Evolutionary conservation across 495 filamentous ascomycete species (phyloP), one percentile per base, ranked within the genome.

Genomic region (Hypoxylon fuscum): DNA sequence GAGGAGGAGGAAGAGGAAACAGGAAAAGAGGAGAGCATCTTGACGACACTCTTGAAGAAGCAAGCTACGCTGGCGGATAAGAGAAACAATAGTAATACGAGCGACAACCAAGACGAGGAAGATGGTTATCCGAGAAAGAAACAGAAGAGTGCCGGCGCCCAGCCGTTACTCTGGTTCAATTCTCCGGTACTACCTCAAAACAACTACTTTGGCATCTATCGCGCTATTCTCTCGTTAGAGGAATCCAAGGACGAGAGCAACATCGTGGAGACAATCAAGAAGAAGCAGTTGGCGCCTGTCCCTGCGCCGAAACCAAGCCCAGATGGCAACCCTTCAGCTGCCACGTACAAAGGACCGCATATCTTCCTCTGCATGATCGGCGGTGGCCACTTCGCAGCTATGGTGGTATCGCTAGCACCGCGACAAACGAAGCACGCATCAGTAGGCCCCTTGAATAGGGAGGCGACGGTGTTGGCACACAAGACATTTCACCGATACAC

Each of bases 401-500:
- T 98, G 93, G 79, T 98, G 27, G 88, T 98, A 15, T 91, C 92
- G 2, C 81, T 98, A 2, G 87, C 90, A 0, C 93, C 96, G 0
- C 92, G 90, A 61, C 76, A 86, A 35, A 85, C 85, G 45, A 93
- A 92, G 61, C 85, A 85, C 55, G 78, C 84, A 22, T 63, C 76
- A 0, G 62, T 62, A 1, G 92, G 92, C 2, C 78, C 86, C 2
- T 80, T 91, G 61, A 90, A 93, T 48, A 85, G 90, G 55, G 89
- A 95, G 68, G 90, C 93, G 6, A 85, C 86, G 1, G 90, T 98
- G 2, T 78, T 98, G 50, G 95, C 90, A 2, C 95, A 98, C 72
- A 98, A 98, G 75, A 96, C 96, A 0, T 98, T 98, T 75, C 95
- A 98, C 72, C 85, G 96, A 21, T 98, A 98, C 68, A 98, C 95